phyloP scores from a whole-genome alignment of 441 rosid genomes.

The Populus hybrid region DNA sequence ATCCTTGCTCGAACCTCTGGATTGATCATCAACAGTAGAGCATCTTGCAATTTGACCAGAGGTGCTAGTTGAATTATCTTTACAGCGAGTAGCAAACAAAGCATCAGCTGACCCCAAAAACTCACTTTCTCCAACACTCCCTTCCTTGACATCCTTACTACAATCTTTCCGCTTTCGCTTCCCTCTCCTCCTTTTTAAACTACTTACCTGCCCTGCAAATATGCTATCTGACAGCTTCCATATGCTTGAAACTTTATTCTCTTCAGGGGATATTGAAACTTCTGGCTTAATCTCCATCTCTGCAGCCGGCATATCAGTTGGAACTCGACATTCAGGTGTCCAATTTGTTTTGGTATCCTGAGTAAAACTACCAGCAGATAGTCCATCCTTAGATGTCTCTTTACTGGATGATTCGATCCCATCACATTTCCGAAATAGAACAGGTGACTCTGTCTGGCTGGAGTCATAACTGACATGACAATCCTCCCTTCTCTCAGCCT shows the following conservation, averaged over 20 bases:
- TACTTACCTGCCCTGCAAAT: slow-evolving; percentile 40
- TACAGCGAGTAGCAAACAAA: slow-evolving; percentile 37
- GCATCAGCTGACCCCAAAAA: slow-evolving; percentile 44
- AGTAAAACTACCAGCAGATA: slow-evolving; percentile 85
- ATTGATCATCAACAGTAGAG: slow-evolving; percentile 30
- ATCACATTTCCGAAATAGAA: slow-evolving; percentile 45
- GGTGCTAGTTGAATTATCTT: slow-evolving; percentile 48
- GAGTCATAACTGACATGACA: slow-evolving; percentile 45
- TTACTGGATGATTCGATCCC: slow-evolving; percentile 57
- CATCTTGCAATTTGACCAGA: slow-evolving; percentile 35
- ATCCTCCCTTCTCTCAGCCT: slow-evolving; percentile 47
- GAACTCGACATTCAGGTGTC: slow-evolving; percentile 42
- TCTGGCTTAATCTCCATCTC: slow-evolving; percentile 40
- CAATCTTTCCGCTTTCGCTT: slow-evolving; percentile 80
- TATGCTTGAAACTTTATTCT: slow-evolving; percentile 26
- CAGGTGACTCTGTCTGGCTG: slow-evolving; percentile 58
- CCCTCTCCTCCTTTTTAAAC: slow-evolving; percentile 69
- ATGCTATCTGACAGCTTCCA: slow-evolving; percentile 38
- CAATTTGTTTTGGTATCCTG: slow-evolving; percentile 54
- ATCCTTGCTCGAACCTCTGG: slow-evolving; percentile 33
- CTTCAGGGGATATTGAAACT: slow-evolving; percentile 21
- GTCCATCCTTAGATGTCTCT: slow-evolving; percentile 58
- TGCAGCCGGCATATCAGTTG: slow-evolving; percentile 35
- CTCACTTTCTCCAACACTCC: slow-evolving; percentile 66
- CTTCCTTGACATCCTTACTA: slow-evolving; percentile 51